These are phyloP conservation scores for Pseudisothecium myosuroides DNA, from an alignment of 225 moss, liverwort and hornwort genomes.

Conservation along the genomic window DNA sequence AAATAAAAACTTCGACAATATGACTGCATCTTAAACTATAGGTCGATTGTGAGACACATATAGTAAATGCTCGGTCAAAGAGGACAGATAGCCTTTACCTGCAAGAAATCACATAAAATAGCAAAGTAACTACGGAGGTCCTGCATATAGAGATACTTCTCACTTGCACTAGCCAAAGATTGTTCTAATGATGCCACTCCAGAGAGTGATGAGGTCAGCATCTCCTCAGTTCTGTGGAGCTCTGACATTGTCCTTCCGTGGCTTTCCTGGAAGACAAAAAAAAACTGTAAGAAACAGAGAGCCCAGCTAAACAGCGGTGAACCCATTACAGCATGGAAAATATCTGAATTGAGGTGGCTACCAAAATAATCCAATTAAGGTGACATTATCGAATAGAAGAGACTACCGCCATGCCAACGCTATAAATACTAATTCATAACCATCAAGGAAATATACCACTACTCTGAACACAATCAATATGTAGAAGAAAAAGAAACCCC, in stretches of 20 bases:
- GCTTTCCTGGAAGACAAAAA: slow-evolving; percentile 38
- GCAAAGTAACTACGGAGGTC: slow-evolving; percentile 90
- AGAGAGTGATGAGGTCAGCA: slow-evolving; percentile 53
- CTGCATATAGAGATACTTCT: slow-evolving; percentile 99
- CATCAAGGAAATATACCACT: neutral
- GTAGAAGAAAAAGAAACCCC: neutral
- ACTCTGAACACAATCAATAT: neutral
- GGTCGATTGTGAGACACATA: slow-evolving; percentile 18
- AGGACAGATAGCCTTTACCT: slow-evolving; percentile 48
- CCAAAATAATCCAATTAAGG: neutral
- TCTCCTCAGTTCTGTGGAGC: slow-evolving; percentile 76
- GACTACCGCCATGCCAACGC: neutral
- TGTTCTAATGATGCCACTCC: slow-evolving; percentile 69
- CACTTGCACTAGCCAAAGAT: slow-evolving; percentile 67
- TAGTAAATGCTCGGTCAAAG: slow-evolving; percentile 27
- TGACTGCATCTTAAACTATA: slow-evolving; percentile 1
- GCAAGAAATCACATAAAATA: slow-evolving; percentile 94
- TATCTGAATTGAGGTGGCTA: neutral
- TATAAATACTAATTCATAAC: neutral
- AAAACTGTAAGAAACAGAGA: neutral
- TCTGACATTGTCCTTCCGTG: slow-evolving; percentile 65
- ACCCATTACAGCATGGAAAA: neutral
- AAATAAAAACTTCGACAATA: neutral
- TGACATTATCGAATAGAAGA: neutral
- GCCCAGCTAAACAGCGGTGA: neutral